Conservation (phyloP, 2,329 filamentous ascomycete species). For the Colletotrichum sp. region DNA sequence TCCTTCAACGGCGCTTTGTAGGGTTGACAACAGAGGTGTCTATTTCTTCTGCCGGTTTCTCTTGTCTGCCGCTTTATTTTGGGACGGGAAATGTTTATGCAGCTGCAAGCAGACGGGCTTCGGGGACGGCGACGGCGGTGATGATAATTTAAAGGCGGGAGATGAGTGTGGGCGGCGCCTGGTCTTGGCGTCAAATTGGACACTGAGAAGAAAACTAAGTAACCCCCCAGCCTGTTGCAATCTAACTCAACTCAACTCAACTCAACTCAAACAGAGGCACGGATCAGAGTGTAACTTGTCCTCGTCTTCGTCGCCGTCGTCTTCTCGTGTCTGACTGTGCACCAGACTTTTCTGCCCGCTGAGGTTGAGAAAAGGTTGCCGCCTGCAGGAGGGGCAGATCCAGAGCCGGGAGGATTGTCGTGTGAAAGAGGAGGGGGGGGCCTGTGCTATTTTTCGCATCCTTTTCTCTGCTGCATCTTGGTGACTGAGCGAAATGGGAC, state of each 20-base stretch:
- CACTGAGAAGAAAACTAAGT: neutral
- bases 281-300: neutral
- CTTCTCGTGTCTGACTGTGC: neutral
- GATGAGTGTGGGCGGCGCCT: neutral
- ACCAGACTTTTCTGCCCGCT: neutral
- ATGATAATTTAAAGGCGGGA: neutral
- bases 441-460: conserved; percentile 4
- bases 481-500: neutral
- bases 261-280: neutral
- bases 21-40: neutral
- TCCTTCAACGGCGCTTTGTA: neutral
- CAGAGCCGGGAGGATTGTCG: neutral
- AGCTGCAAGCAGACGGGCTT: neutral
- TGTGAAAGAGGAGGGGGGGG: neutral
- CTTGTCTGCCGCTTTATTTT: neutral
- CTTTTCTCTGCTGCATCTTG: neutral
- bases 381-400: neutral
- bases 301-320: neutral
- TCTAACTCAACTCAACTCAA: neutral
- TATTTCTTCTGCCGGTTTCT: neutral
- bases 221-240: neutral
- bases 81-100: neutral
- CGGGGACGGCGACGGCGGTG: conserved; percentile 3
- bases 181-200: neutral
- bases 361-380: neutral